A percentile compares a stretch with the other conserved stretches of the same genome.
Evolutionary conservation across 176 grass and related monocot species (phyloP).

Genomic region (Eragrostis curvula): DNA sequence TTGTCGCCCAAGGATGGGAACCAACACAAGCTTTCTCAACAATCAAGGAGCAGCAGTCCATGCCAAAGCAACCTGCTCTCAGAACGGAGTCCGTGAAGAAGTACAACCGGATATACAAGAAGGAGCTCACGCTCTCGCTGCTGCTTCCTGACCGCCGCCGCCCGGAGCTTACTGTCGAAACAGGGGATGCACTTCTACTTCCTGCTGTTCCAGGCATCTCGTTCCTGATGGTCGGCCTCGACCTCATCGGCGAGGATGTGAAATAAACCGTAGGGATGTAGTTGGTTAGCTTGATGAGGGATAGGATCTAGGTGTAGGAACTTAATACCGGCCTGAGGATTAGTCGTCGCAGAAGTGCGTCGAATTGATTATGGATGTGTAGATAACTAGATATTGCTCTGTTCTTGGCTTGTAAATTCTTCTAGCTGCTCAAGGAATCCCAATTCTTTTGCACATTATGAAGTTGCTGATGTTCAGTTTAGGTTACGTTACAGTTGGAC

Average conservation of each 20-base stretch:
- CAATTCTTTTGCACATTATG: slow-evolving; percentile 1
- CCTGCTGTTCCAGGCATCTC: slow-evolving; percentile 84
- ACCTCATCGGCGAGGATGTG: slow-evolving; percentile 84
- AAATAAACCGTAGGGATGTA: slow-evolving; percentile 51
- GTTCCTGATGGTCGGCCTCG: slow-evolving; percentile 85
- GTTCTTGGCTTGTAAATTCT: slow-evolving; percentile 20
- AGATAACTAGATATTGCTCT: slow-evolving; percentile 57
- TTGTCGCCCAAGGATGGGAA: slow-evolving; percentile 33
- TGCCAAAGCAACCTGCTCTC: not conserved
- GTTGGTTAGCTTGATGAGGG: not conserved
- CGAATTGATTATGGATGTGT: slow-evolving; percentile 29
- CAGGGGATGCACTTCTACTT: slow-evolving; percentile 99
- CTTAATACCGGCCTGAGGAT: not conserved
- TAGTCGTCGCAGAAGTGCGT: not conserved
- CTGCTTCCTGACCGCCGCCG: slow-evolving; percentile 73
- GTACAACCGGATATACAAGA: slow-evolving; percentile 85
- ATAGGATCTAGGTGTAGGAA: slow-evolving; percentile 28
- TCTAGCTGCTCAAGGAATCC: slow-evolving; percentile 33
- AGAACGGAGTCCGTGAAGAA: slow-evolving; percentile 49
- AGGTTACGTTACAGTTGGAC: not conserved
- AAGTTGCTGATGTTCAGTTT: not conserved
- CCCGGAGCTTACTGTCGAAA: slow-evolving; percentile 78
- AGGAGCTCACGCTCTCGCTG: slow-evolving; percentile 78
- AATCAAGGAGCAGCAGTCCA: slow-evolving; percentile 35
- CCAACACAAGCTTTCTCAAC: slow-evolving; percentile 22